Evolutionary conservation across 345 rosid genomes (phyloP).

Genomic region (Murraya paniculata): DNA sequence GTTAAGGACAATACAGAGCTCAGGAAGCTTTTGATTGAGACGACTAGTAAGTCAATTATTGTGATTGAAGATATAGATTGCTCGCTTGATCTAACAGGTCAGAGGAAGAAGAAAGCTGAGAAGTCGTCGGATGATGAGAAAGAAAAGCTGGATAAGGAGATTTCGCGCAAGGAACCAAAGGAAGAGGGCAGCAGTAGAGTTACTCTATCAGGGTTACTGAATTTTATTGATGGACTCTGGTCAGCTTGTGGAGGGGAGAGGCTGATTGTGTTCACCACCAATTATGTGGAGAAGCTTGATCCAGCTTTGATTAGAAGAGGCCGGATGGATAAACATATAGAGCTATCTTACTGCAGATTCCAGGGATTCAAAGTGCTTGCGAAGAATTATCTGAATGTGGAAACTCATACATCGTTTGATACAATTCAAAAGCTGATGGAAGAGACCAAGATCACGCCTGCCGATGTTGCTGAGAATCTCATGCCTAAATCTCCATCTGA

Average conservation of each 20-base stretch:
- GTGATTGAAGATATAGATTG: conserved; percentile 59
- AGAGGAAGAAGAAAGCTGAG: conserved; percentile 39
- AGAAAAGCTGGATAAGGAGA: conserved; percentile 30
- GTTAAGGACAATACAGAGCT: conserved; percentile 37
- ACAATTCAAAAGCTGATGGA: conserved; percentile 22
- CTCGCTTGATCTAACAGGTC: conserved; percentile 55
- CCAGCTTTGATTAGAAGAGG: conserved; percentile 74
- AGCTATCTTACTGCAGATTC: conserved; percentile 46
- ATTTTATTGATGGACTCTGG: conserved; percentile 74
- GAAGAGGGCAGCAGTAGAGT: conserved; percentile 42
- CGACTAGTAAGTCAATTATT: conserved; percentile 46
- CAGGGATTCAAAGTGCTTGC: conserved; percentile 49
- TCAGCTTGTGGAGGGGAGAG: conserved; percentile 70
- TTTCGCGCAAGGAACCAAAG: conserved; percentile 20
- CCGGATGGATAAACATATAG: conserved; percentile 59
- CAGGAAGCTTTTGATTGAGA: conserved; percentile 35
- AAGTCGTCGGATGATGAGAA: conserved; percentile 26
- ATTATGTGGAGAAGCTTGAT: conserved; percentile 59
- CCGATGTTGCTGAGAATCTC: conserved; percentile 52
- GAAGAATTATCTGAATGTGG: conserved; percentile 39
- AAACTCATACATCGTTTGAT: conserved; percentile 34
- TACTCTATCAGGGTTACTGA: conserved; percentile 63
- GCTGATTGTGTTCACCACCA: conserved; percentile 60
- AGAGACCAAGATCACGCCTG: conserved; percentile 41
- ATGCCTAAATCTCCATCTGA: conserved; percentile 46